Conservation (phyloP, 2,329 filamentous ascomycete genomes). For the Fusarium verrucosum region DNA sequence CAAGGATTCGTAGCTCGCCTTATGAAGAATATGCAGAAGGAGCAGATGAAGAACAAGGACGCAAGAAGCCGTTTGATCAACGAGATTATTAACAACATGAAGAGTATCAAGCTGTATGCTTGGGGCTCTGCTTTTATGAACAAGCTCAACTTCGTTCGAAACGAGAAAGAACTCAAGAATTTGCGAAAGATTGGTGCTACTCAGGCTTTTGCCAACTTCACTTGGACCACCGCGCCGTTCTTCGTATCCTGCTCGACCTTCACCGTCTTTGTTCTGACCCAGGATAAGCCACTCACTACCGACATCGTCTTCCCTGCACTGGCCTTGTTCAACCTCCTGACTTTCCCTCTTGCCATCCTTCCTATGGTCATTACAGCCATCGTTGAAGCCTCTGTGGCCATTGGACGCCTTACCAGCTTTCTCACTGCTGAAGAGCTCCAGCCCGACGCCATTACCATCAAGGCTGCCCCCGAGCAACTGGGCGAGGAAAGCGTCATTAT, state of each 20-base stretch:
- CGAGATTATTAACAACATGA: conserved; percentile 99
- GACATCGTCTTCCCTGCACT: conserved; percentile 94
- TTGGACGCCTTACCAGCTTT: conserved; percentile 84
- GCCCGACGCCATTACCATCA: conserved; percentile 76
- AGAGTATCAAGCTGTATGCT: conserved; percentile 98
- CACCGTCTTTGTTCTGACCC: conserved; percentile 88
- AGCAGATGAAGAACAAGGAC: conserved; percentile 99
- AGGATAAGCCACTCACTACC: conserved; percentile 82
- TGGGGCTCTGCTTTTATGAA: conserved; percentile 98
- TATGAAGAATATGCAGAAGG: conserved; percentile 94
- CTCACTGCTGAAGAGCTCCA: conserved; percentile 91
- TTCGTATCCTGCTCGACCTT: conserved; percentile 98
- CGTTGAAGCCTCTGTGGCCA: conserved; percentile 94
- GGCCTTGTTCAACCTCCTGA: conserved; percentile 94
- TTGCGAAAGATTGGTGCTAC: conserved; percentile 94
- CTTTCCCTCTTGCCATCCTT: conserved; percentile 91
- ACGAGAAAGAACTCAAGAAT: conserved; percentile 94
- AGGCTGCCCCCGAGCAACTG: conserved; percentile 74
- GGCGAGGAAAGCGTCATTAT: conserved; percentile 90
- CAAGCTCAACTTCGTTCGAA: conserved; percentile 94
- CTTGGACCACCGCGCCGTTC: conserved; percentile 97
- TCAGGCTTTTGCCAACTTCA: conserved; percentile 95
- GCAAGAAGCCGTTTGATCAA: conserved; percentile 91
- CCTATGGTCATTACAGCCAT: conserved; percentile 98
- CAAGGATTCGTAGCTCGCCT: conserved; percentile 91